These are phyloP conservation scores for Trichoderma atroviride DNA, from an alignment of 2,329 filamentous ascomycete genomes.

Conservation along the genomic window DNA sequence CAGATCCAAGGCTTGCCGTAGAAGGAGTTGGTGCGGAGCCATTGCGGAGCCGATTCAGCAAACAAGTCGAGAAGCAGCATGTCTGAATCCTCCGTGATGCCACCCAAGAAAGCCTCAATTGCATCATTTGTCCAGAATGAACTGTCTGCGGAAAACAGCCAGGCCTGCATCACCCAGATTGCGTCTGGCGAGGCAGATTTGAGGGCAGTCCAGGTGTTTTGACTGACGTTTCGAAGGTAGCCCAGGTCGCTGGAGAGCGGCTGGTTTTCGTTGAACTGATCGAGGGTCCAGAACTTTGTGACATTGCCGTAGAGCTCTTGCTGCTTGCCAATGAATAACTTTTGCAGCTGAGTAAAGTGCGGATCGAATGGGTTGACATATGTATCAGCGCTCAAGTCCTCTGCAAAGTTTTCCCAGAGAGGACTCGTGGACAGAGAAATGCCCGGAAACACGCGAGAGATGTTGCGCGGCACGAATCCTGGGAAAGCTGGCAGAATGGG, in stretches of 20 bases:
- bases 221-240: conserved; percentile 46
- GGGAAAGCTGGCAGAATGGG: conserved; percentile 54
- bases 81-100: conserved; percentile 46
- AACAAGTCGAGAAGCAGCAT: conserved; percentile 56
- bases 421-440: conserved; percentile 49
- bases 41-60: conserved; percentile 53
- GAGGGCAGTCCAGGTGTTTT: conserved; percentile 49
- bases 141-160: conserved; percentile 50
- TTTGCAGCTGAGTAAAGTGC: conserved; percentile 47
- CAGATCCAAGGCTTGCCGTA: conserved; percentile 58
- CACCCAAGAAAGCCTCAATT: conserved; percentile 53
- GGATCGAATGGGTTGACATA: conserved; percentile 52
- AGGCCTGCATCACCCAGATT: conserved; percentile 56
- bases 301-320: conserved; percentile 50
- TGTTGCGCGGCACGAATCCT: conserved; percentile 50
- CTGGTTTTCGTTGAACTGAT: conserved; percentile 57
- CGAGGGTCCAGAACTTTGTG: conserved; percentile 51
- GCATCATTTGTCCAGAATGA: conserved; percentile 50
- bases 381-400: conserved; percentile 48
- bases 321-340: conserved; percentile 51
- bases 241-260: conserved; percentile 49
- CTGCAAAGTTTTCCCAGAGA: conserved; percentile 47
- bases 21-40: conserved; percentile 53
- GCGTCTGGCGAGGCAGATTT: conserved; percentile 52
- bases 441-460: conserved; percentile 45